phyloP scores from a whole-genome alignment of 305 asterid species.

The Fraxinus paxiana region DNA sequence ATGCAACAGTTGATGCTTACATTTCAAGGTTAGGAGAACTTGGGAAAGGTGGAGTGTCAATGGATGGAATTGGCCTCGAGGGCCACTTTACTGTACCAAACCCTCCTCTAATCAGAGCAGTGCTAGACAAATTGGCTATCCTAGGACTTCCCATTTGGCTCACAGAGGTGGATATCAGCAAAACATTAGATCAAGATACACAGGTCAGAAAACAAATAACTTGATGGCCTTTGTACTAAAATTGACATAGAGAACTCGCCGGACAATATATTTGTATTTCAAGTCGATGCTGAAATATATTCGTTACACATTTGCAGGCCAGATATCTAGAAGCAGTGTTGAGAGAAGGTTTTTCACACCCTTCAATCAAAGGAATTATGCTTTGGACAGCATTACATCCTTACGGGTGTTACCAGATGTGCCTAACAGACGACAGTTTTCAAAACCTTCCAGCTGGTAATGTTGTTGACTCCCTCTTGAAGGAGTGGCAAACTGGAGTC shows the following conservation, averaged over 20 bases:
- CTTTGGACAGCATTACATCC: conserved; percentile 65
- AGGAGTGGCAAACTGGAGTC: conserved; percentile 56
- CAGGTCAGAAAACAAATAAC: conserved; percentile 22
- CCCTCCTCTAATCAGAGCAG: conserved; percentile 34
- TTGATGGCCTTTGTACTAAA: background rate
- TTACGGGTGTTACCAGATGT: conserved; percentile 72
- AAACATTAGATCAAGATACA: conserved; percentile 24
- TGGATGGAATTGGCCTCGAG: conserved; percentile 46
- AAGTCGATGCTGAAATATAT: background rate
- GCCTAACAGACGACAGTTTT: conserved; percentile 56
- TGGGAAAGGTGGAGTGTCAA: conserved; percentile 24
- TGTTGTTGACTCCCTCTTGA: conserved; percentile 49
- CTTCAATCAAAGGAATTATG: conserved; percentile 57
- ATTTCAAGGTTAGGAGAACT: conserved; percentile 32
- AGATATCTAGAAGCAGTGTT: conserved; percentile 52
- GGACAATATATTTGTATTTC: background rate
- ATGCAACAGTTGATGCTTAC: conserved; percentile 35
- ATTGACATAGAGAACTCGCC: background rate
- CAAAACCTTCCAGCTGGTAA: conserved; percentile 75
- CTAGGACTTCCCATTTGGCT: conserved; percentile 48
- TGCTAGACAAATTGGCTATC: conserved; percentile 36
- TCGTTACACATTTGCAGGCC: conserved; percentile 40
- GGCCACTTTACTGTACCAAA: conserved; percentile 40
- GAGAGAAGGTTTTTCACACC: conserved; percentile 72
- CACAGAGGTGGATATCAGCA: conserved; percentile 42